Base-by-base conservation (phyloP, 192 early-diverging fungal species). In the Podochytrium sp. region DNA sequence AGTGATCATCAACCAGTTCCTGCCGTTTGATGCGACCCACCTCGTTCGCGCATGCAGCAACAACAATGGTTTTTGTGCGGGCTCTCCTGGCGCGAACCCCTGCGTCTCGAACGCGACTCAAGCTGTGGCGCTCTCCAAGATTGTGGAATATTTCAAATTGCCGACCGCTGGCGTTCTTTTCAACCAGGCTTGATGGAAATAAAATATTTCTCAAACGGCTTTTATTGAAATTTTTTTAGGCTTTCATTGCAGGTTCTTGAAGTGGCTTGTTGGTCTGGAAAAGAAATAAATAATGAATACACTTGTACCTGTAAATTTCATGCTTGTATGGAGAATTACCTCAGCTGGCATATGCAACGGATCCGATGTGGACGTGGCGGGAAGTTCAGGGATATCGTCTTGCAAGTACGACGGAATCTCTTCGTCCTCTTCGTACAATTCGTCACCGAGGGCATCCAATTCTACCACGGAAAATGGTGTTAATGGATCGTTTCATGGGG, bases 371-470 rank as follows among this genome's bases (percentile, higher is more conserved):
- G 74, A 66, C 1, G 76, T 57, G 35, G 49, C 56, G 6, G 81
- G 81, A 37, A 83, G 60, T 41, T 78, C 81, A 0, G 79, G 59
- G 18, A 71, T 41, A 27, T 65, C 75, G 41, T 95, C 93, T 73
- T 94, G 91, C 33, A 96, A 77, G 79, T 96, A 96, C 30, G 90
- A 91, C 16, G 94, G 94, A 53, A 90, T 84, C 37, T 90, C 91
- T 57, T 75, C 74, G 5, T 93, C 92, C 41, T 95, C 92, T 50
- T 92, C 89, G 38, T 92, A 84, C 40, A 89, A 77, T 60, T 99
- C 97, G 74, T 97, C 95, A 20, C 94, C 95, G 61, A 99, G 88
- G 3, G 96, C 98, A 70, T 99, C 96, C 82, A 99, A 78, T 86
- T 99, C 98, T 86, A 49, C 3, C n/a, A 25, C 33, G 49, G 29